Evolutionary conservation across 306 rosid species (phyloP).

Genomic region (Prunus armeniaca): DNA sequence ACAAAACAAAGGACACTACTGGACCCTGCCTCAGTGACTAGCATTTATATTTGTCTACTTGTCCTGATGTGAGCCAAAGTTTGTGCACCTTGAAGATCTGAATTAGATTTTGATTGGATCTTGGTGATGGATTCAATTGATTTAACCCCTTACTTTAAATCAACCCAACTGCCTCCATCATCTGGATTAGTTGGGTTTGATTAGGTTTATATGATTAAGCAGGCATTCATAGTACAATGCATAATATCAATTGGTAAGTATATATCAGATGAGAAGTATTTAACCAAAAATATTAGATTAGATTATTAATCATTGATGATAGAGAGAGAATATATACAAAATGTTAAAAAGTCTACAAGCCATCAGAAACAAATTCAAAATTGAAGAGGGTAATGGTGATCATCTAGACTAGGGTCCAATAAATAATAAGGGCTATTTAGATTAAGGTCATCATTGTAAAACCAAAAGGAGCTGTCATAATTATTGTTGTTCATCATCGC

Average conservation of each 20-base stretch:
- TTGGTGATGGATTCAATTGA: background rate
- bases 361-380: constrained; percentile 24
- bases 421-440: background rate
- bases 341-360: constrained; percentile 18
- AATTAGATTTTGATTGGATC: background rate
- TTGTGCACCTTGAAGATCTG: background rate
- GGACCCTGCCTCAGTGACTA: background rate
- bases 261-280: background rate
- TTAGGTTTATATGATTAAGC: too few relatives aligned
- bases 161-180: too few relatives aligned
- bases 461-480: constrained; percentile 24
- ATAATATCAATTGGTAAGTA: background rate
- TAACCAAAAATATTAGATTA: background rate
- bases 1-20: background rate
- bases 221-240: too few relatives aligned
- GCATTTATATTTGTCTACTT: background rate
- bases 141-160: background rate
- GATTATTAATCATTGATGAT: background rate
- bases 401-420: constrained; percentile 21
- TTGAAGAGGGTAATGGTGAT: background rate
- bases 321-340: background rate
- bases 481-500: background rate
- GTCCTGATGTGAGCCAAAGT: background rate
- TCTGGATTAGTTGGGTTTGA: too few relatives aligned
- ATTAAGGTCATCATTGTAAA: constrained; percentile 12